Evolutionary conservation across 805 yeast species (phyloP).

Genomic region (Wickerhamomyces hampshirensis): DNA sequence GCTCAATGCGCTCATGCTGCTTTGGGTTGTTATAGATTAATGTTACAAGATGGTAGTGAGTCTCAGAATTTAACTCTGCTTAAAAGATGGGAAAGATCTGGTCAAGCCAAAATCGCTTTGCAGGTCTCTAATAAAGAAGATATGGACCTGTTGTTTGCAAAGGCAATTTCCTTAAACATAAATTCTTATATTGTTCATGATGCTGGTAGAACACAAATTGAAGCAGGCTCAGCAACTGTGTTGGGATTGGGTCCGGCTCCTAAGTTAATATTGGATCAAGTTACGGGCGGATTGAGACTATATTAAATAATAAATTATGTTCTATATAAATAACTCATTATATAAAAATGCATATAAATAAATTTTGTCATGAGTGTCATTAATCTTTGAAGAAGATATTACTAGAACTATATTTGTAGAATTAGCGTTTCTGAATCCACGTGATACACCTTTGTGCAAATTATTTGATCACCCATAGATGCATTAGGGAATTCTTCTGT

Average conservation of each 20-base stretch:
- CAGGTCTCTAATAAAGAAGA: slow-evolving; percentile 64
- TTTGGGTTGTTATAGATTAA: slow-evolving; percentile 73
- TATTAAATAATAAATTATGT: slow-evolving; percentile 37
- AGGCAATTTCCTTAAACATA: slow-evolving; percentile 74
- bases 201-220: slow-evolving; percentile 95
- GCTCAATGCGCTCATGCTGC: slow-evolving; percentile 99
- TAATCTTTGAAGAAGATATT: too few species aligned
- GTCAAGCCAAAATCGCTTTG: slow-evolving; percentile 92
- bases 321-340: neutral
- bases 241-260: slow-evolving; percentile 99
- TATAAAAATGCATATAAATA: slow-evolving; percentile 1
- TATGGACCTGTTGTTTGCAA: slow-evolving; percentile 72
- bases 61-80: slow-evolving; percentile 60
- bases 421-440: neutral
- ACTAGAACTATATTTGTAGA: neutral
- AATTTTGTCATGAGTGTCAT: slow-evolving; percentile 1
- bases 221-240: slow-evolving; percentile 95
- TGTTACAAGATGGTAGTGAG: slow-evolving; percentile 45
- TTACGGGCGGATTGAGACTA: slow-evolving; percentile 74
- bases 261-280: slow-evolving; percentile 66
- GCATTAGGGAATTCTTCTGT: slow-evolving; percentile 6
- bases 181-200: slow-evolving; percentile 83
- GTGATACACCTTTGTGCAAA: slow-evolving; percentile 7
- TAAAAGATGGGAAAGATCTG: slow-evolving; percentile 71
- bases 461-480: slow-evolving; percentile 13